A percentile compares a stretch with the other conserved stretches of the same genome.
These are phyloP conservation scores for Aphanoascus verrucosus DNA, from an alignment of 2,329 filamentous ascomycete species.

Conservation along the genomic window DNA sequence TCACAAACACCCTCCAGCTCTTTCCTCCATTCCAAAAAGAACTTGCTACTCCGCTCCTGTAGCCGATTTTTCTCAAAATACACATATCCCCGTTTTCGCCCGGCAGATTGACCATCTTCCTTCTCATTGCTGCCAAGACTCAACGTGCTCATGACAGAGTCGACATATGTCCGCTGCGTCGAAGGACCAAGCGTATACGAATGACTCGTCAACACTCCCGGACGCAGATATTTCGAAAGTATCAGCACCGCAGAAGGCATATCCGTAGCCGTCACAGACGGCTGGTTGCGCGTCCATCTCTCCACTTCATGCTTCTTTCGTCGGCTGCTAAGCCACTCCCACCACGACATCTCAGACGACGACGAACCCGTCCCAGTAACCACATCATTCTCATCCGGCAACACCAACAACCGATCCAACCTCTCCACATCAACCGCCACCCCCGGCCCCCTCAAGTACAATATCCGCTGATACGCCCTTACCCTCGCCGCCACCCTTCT, in stretches of 20 bases:
- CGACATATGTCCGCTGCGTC: slow-evolving; percentile 12
- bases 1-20: slow-evolving; percentile 29
- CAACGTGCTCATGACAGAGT: slow-evolving; percentile 17
- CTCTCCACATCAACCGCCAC: slow-evolving; percentile 30
- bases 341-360: no score
- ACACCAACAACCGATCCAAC: slow-evolving; percentile 32
- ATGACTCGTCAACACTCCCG: slow-evolving; percentile 5
- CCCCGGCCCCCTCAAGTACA: slow-evolving; percentile 36
- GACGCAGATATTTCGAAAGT: slow-evolving; percentile 2
- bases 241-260: slow-evolving; percentile 13
- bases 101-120: background rate
- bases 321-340: background rate
- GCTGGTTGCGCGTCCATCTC: slow-evolving; percentile 11
- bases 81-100: slow-evolving; percentile 24
- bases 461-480: slow-evolving; percentile 35
- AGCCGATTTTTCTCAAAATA: slow-evolving; percentile 31
- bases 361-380: no score
- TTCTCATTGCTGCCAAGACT: slow-evolving; percentile 17
- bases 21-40: slow-evolving; percentile 31
- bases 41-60: slow-evolving; percentile 25
- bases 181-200: slow-evolving; percentile 11
- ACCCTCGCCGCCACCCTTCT: slow-evolving; percentile 28
- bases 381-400: slow-evolving; percentile 5
- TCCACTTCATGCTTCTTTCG: background rate
- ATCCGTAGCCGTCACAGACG: slow-evolving; percentile 4